phyloP scores from a whole-genome alignment of 2,329 filamentous ascomycete genomes.

The Arachnopeziza araneosa region DNA sequence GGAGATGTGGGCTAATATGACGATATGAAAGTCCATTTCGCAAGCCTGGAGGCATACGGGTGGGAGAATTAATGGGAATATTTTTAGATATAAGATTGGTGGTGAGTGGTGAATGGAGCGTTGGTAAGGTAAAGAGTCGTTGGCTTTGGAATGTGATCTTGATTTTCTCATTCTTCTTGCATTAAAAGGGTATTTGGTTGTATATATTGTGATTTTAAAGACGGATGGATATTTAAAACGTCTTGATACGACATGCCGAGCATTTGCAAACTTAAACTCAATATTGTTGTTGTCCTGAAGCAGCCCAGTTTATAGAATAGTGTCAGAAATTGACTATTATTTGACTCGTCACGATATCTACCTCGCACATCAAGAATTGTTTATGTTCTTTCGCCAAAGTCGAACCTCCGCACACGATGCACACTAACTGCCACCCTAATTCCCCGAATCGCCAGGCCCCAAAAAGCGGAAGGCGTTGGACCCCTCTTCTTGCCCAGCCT shows the following conservation, averaged over 20 bases:
- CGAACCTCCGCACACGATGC: neutral
- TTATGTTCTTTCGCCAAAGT: no score
- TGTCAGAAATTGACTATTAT: no score
- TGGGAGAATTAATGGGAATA: neutral
- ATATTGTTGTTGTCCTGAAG: no score
- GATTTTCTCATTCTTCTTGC: neutral
- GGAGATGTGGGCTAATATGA: neutral
- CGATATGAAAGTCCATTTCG: neutral
- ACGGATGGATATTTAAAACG: neutral
- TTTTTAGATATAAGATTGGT: conserved; percentile 46
- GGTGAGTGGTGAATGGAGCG: conserved; percentile 38
- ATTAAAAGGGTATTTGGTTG: neutral
- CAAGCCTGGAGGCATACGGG: conserved; percentile 16
- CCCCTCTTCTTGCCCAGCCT: neutral
- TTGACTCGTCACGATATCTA: no score
- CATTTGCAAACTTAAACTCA: no score
- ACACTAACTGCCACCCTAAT: no score
- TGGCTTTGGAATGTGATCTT: neutral
- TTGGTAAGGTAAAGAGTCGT: neutral
- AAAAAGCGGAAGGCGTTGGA: no score
- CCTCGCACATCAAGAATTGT: neutral
- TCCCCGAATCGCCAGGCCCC: no score
- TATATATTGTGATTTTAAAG: neutral
- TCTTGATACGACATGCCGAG: no score
- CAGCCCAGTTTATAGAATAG: no score